A percentile compares a stretch with the other conserved stretches of the same genome.
Evolutionary conservation across 805 yeast species (phyloP).

Genomic region (Phaffomyces opuntiae): DNA sequence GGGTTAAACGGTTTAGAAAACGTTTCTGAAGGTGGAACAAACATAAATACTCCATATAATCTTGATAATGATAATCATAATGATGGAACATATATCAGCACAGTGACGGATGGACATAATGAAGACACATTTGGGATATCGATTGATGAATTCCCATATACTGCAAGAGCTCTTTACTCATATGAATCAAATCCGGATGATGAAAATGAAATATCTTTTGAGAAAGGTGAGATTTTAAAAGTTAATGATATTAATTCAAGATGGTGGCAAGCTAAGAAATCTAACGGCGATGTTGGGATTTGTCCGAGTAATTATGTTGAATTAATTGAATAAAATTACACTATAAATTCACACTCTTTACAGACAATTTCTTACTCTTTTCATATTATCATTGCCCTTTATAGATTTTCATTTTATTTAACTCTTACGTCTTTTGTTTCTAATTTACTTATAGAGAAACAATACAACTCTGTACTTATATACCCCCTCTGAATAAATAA

Average conservation of each 20-base stretch:
- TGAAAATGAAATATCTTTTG: constrained; percentile 85
- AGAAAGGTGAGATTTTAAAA: constrained; percentile 83
- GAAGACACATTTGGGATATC: constrained; percentile 10
- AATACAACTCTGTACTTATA: too few species aligned
- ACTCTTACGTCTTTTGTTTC: too few species aligned
- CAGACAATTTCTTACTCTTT: too few species aligned
- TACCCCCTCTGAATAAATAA: too few species aligned
- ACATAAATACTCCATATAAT: constrained; percentile 12
- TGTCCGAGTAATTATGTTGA: constrained; percentile 94
- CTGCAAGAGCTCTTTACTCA: constrained; percentile 79
- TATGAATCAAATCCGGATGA: constrained; percentile 91
- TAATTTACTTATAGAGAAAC: too few species aligned
- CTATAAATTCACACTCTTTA: too few species aligned
- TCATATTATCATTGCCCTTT: too few species aligned
- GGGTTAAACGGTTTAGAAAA: constrained; percentile 59
- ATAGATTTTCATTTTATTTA: too few species aligned
- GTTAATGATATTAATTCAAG: constrained; percentile 91
- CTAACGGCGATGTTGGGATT: constrained; percentile 89
- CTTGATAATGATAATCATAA: constrained; percentile 9
- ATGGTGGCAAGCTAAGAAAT: constrained; percentile 97
- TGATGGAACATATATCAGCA: constrained; percentile 16
- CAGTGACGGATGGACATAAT: constrained; percentile 10
- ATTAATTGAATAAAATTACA: too few species aligned
- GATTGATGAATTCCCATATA: constrained; percentile 53
- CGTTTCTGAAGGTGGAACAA: constrained; percentile 23